Conservation (phyloP, 2,329 filamentous ascomycete genomes). For the Drechmeria coniospora region DNA sequence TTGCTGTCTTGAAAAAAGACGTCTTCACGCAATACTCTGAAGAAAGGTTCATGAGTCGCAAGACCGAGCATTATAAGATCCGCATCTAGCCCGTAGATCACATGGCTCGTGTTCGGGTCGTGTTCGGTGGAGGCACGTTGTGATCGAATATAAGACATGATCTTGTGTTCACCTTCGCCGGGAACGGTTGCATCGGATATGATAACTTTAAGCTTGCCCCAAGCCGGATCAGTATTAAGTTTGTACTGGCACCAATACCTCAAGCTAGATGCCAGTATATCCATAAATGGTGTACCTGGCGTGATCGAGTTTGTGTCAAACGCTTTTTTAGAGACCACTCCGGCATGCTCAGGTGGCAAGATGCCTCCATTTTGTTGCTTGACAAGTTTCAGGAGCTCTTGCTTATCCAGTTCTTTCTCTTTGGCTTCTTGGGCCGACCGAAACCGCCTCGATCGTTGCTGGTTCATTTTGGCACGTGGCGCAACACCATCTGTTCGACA, state of each 20-base stretch:
- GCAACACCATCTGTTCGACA: slow-evolving; percentile 66
- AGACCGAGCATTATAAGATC: slow-evolving; percentile 98
- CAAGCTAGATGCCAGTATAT: slow-evolving; percentile 75
- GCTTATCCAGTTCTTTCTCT: slow-evolving; percentile 84
- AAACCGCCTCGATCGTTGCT: slow-evolving; percentile 91
- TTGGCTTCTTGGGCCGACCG: slow-evolving; percentile 85
- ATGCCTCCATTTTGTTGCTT: slow-evolving; percentile 59
- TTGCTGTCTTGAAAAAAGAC: slow-evolving; percentile 87
- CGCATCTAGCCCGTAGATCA: slow-evolving; percentile 94
- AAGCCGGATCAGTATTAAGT: slow-evolving; percentile 87
- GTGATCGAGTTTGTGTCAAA: slow-evolving; percentile 86
- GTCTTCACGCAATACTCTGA: slow-evolving; percentile 89
- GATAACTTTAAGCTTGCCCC: slow-evolving; percentile 92
- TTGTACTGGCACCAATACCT: slow-evolving; percentile 98
- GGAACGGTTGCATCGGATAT: slow-evolving; percentile 97
- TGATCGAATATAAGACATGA: slow-evolving; percentile 95
- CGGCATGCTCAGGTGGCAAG: slow-evolving; percentile 43
- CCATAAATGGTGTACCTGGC: slow-evolving; percentile 97
- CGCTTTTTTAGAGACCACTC: slow-evolving; percentile 63
- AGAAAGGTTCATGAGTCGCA: slow-evolving; percentile 93
- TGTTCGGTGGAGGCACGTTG: slow-evolving; percentile 83
- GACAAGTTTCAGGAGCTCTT: slow-evolving; percentile 72
- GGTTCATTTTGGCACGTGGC: slow-evolving; percentile 98
- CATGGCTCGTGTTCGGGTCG: slow-evolving; percentile 91
- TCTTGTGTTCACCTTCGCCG: slow-evolving; percentile 97